Base-by-base conservation (phyloP, 1,284 basidiomycete species). In the Tausonia pullulans region DNA sequence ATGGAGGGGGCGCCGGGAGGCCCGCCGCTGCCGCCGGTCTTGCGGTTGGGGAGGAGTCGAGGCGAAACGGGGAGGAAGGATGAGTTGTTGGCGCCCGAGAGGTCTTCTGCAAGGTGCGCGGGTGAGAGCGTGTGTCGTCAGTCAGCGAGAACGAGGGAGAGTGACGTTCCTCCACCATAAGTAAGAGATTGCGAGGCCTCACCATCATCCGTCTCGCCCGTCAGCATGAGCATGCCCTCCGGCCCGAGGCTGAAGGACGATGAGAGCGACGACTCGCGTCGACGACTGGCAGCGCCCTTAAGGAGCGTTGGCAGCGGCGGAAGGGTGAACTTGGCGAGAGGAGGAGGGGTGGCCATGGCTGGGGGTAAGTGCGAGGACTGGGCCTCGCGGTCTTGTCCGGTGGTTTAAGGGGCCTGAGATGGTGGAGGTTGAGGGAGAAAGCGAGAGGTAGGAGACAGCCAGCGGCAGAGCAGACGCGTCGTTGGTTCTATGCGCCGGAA, bases 51-150 rank as follows among this genome's bases (percentile, higher is more conserved):
- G 4, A 43, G 40, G 41, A 66, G 44, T 4, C 57, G 44, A 5
- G 65, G 65, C 16, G 65, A 66, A 16, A 58, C 55, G 7, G 61
- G 65, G 3, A 66, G 57, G 45, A 66, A 46, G 39, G 65, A 66
- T 3, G 65, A 66, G 61, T 66, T 66, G 58, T 66, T 66, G 46
- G 65, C 65, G 27, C 65, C 61, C 27, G 49, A 45, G n/a, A 52
- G 59, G 27, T 48, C 49, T 13, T 61, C 63, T 56, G 27, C 40
- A 8, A n/a, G 13, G 14, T 44, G 11, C 16, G 53, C 6, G 49
- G 41, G 13, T 8, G 16, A 9, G n/a, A 54, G 27, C 41, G 3
- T 27, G 51, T 9, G 48, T 46, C 27, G 14, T 14, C 27, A 51
- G 51, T 8, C 16, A 4, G 39, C 41, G 4, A 16, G 11, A n/a